Evolutionary conservation across 2,329 filamentous ascomycete genomes (phyloP).

Genomic region (Colletotrichum sojae): DNA sequence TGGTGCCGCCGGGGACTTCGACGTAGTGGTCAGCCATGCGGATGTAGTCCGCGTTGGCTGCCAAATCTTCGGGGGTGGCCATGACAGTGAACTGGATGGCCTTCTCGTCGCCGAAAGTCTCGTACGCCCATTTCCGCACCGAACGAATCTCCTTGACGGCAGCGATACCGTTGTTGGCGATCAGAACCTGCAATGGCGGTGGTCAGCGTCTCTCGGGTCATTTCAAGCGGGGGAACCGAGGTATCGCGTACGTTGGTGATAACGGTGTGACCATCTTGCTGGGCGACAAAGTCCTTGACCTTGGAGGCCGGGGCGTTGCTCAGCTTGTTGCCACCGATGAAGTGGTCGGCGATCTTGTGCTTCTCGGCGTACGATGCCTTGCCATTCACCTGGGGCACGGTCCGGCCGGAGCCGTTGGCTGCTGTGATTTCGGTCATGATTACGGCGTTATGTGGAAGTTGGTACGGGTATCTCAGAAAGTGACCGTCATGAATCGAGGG

Average conservation of each 20-base stretch:
- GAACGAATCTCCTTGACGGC: slow-evolving; percentile 99
- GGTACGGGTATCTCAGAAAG: slow-evolving; percentile 40
- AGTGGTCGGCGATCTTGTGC: slow-evolving; percentile 89
- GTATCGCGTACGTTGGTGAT: slow-evolving; percentile 87
- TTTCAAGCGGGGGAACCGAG: neutral
- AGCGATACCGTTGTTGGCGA: slow-evolving; percentile 99
- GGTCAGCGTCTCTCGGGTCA: slow-evolving; percentile 23
- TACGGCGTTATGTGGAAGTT: slow-evolving; percentile 40
- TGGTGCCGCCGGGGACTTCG: slow-evolving; percentile 97
- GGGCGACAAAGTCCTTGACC: slow-evolving; percentile 96
- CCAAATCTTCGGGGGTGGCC: slow-evolving; percentile 97
- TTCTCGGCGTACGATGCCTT: slow-evolving; percentile 81
- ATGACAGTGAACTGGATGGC: slow-evolving; percentile 99
- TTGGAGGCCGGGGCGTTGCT: slow-evolving; percentile 85
- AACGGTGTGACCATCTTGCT: slow-evolving; percentile 94
- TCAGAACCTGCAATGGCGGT: slow-evolving; percentile 79
- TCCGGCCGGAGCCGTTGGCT: slow-evolving; percentile 59
- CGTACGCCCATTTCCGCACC: slow-evolving; percentile 99
- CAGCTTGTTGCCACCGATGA: slow-evolving; percentile 94
- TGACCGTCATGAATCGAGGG: slow-evolving; percentile 41
- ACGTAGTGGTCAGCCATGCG: slow-evolving; percentile 99
- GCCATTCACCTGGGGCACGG: slow-evolving; percentile 69
- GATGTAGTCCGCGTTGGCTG: slow-evolving; percentile 99
- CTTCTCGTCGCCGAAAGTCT: slow-evolving; percentile 97
- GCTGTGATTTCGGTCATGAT: slow-evolving; percentile 66